These are phyloP conservation scores for Conidiobolus incongruus DNA, from an alignment of 371 early-diverging fungal species.

Conservation along the genomic window DNA sequence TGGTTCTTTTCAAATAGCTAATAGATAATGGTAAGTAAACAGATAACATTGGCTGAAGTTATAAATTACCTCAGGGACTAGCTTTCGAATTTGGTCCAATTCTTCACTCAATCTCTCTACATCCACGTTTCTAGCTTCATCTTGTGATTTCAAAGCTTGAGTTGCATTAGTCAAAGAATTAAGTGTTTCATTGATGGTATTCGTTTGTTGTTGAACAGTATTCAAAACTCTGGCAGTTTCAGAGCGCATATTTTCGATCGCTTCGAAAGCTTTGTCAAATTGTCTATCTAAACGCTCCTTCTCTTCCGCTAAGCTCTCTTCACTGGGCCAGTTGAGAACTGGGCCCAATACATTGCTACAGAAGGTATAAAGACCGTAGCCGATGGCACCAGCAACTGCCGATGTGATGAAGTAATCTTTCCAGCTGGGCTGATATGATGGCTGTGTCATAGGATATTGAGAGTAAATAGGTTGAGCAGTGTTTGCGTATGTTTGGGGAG, in stretches of 20 bases:
- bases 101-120: constrained; percentile 44
- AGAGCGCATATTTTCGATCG: constrained; percentile 38
- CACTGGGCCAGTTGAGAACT: constrained; percentile 36
- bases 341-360: constrained; percentile 40
- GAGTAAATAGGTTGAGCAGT: constrained; percentile 20
- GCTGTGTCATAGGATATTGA: constrained; percentile 8
- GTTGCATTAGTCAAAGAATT: constrained; percentile 34
- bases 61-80: constrained; percentile 46
- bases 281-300: constrained; percentile 48
- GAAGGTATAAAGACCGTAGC: constrained; percentile 59
- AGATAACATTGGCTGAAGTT: background rate
- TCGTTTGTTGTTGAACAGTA: constrained; percentile 39
- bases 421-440: constrained; percentile 59
- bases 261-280: constrained; percentile 42
- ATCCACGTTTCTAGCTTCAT: constrained; percentile 41
- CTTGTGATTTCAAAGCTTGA: constrained; percentile 41
- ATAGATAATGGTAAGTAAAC: background rate
- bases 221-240: constrained; percentile 26
- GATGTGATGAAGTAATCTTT: constrained; percentile 80
- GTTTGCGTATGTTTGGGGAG: constrained; percentile 4
- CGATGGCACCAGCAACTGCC: constrained; percentile 64
- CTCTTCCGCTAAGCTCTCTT: constrained; percentile 38
- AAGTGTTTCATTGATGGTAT: constrained; percentile 43
- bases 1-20: constrained; percentile 52
- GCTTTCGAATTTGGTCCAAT: constrained; percentile 44